Evolutionary conservation across 2,329 filamentous ascomycete species (phyloP), one percentile per base, ranked within the genome.

Genomic region (Pseudogymnoascus sp.): DNA sequence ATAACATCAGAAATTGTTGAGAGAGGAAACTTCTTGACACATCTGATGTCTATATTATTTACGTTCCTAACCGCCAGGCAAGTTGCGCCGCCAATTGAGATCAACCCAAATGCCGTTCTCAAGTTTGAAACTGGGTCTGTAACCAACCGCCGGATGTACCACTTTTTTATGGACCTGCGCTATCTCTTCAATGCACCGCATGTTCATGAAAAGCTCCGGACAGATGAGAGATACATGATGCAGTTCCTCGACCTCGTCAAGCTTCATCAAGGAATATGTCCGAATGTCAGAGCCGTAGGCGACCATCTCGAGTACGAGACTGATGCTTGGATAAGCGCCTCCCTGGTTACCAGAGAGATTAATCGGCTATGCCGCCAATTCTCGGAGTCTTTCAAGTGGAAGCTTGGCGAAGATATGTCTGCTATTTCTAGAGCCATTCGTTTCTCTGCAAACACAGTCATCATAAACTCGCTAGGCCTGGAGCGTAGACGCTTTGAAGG

Each of bases 261-360:
- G 74, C 82, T 99, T 52, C 92, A 97, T 67, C 95, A 99, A 76
- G 93, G 94, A 29, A 97, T 99, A 62, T 97, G 93, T 69, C 94
- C 94, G 1, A 99, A 97, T 70, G 81, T 92, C 52, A 84, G 95
- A 65, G 94, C 93, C 2, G 85, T 97, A 21, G 92, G 92, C 14
- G 94, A 97, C 71, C 94, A 99, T 73, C 90, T 99, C 33, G 95
- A 99, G 74, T 99, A 97, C 72, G 94, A 99, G 75, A 95, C 92
- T 1, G 95, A 99, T 75, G 90, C 91, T 19, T 99, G 94, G 94
- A 97, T 99, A 61, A 95, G 91, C 63, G 93, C 94, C 3, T 96
- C 92, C 6, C 81, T 97, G 60, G 90, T 99, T 63, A 97, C 94
- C 59, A 84, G 93, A 60, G 93, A 99, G 73, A 93, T 99, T 73